Evolutionary conservation across 2,329 filamentous ascomycete species (phyloP).

Genomic region (Botrytis sinoallii): DNA sequence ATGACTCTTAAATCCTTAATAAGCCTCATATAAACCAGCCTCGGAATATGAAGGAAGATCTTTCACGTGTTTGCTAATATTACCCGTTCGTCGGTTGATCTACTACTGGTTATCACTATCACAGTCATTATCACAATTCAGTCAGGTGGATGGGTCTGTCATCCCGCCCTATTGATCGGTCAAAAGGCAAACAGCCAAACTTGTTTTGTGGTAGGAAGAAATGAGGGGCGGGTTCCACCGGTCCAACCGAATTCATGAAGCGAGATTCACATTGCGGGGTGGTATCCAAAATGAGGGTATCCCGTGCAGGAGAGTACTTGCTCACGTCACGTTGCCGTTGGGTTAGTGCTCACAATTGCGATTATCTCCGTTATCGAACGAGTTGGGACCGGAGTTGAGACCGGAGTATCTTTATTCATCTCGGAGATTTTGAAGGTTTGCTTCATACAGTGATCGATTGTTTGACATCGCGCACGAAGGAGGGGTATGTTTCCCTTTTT

Average conservation of each 20-base stretch:
- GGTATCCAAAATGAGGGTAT: not conserved
- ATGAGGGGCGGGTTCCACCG: not conserved
- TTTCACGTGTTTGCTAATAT: not conserved
- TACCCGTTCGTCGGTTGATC: not conserved
- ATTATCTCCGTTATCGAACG: not conserved
- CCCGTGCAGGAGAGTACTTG: not conserved
- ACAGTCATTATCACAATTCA: slow-evolving; percentile 2
- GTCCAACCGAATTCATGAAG: not conserved
- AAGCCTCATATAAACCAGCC: not conserved
- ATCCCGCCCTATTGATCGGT: not conserved
- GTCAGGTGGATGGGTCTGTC: slow-evolving; percentile 10
- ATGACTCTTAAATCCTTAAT: not conserved
- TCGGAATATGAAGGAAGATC: not conserved
- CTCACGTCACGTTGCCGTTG: slow-evolving; percentile 7
- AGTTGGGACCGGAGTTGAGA: not conserved
- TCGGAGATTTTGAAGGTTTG: not conserved
- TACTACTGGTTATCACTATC: not conserved
- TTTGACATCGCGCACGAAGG: not conserved
- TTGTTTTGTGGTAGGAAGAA: not conserved
- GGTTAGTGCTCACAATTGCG: not conserved
- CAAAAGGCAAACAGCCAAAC: slow-evolving; percentile 2
- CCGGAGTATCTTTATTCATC: not conserved
- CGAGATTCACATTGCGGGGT: slow-evolving; percentile 5
- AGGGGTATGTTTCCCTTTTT: not conserved
- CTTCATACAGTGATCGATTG: not conserved